A percentile compares a stretch with the other conserved stretches of the same genome.
Conservation (phyloP, 768 basidiomycete species). For the Leccinum rimulosum region DNA sequence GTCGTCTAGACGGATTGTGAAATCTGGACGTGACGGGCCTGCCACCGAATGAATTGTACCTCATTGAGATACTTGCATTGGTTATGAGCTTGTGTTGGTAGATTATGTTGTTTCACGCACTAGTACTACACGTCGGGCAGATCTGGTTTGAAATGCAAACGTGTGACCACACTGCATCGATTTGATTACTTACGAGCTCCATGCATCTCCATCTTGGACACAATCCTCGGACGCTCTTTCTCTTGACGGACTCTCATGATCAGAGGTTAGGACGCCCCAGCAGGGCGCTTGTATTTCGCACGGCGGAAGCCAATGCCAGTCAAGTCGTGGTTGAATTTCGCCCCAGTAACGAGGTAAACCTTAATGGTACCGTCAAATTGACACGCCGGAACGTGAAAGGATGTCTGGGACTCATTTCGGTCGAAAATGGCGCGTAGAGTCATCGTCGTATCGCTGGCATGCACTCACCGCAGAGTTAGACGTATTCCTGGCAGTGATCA, state of each 20-base stretch:
- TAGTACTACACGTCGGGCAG: neutral
- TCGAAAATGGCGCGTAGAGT: conserved; percentile 57
- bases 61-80: neutral
- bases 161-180: neutral
- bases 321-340: conserved; percentile 89
- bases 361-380: conserved; percentile 58
- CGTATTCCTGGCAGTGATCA: conserved; percentile 82
- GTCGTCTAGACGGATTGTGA: conserved; percentile 18
- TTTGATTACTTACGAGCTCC: neutral
- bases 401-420: conserved; percentile 77
- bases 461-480: conserved; percentile 42
- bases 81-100: conserved; percentile 5
- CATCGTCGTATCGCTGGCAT: neutral
- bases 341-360: conserved; percentile 67
- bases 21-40: conserved; percentile 3
- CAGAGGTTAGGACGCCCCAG: conserved; percentile 58
- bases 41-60: conserved; percentile 12
- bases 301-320: conserved; percentile 44
- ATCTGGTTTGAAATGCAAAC: too few relatives aligned
- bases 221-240: conserved; percentile 67
- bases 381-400: conserved; percentile 77
- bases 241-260: conserved; percentile 68
- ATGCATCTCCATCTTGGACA: conserved; percentile 79
- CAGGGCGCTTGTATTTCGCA: conserved; percentile 70
- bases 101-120: neutral